Percentiles rank a stretch among this genome's conserved stretches.
phyloP scores from a whole-genome alignment of 495 filamentous ascomycete genomes.

The Entonaema liquescens region DNA sequence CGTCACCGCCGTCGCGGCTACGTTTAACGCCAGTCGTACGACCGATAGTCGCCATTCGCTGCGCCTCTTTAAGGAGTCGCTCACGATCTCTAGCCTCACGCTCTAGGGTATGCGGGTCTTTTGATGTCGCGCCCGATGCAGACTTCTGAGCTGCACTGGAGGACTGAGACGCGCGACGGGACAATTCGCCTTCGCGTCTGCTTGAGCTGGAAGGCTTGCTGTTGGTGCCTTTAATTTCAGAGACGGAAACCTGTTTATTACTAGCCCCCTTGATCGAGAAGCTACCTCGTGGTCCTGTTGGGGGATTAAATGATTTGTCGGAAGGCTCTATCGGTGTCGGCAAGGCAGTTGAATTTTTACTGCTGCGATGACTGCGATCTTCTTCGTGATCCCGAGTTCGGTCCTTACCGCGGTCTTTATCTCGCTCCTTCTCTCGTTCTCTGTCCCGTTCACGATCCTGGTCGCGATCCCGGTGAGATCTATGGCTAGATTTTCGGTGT shows the following conservation, averaged over 20 bases:
- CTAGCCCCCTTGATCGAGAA: conserved; percentile 52
- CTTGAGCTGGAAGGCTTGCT: conserved; percentile 38
- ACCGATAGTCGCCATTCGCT: conserved; percentile 67
- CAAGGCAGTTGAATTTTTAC: conserved; percentile 56
- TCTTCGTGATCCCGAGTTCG: conserved; percentile 54
- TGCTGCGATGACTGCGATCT: conserved; percentile 58
- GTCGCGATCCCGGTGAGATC: conserved; percentile 56
- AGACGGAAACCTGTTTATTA: conserved; percentile 38
- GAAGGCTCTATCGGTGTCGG: conserved; percentile 55
- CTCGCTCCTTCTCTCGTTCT: conserved; percentile 58
- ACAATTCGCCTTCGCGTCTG: conserved; percentile 42
- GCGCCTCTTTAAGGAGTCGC: conserved; percentile 77
- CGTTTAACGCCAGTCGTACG: conserved; percentile 49
- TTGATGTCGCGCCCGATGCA: conserved; percentile 25
- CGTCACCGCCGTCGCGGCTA: conserved; percentile 54
- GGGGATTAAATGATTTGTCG: conserved; percentile 50
- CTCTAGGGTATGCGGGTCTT: conserved; percentile 78
- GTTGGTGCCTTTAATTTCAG: conserved; percentile 51
- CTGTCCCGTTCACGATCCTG: conserved; percentile 58
- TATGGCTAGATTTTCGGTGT: conserved; percentile 52
- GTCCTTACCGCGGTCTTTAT: conserved; percentile 56
- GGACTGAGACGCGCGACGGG: conserved; percentile 51
- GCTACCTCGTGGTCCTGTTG: conserved; percentile 50
- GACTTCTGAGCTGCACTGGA: conserved; percentile 51
- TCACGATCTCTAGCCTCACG: conserved; percentile 80